phyloP scores from a whole-genome alignment of 2,329 filamentous ascomycete species.

The Microcera coccophila region DNA sequence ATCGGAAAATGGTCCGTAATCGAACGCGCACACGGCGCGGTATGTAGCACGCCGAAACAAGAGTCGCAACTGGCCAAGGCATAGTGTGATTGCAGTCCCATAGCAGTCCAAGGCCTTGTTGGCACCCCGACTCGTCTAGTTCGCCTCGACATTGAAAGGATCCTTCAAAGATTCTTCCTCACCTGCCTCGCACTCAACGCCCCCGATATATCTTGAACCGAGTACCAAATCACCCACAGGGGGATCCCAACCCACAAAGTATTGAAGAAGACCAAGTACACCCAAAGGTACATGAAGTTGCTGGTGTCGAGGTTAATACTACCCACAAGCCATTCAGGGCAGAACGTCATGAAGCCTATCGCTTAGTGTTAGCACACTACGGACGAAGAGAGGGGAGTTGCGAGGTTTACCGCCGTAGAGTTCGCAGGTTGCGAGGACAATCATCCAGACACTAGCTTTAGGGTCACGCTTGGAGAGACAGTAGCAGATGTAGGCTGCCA shows the following conservation, averaged over 20 bases:
- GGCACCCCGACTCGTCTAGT: too few relatives aligned
- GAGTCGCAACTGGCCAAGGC: too few relatives aligned
- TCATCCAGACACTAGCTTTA: slow-evolving; percentile 58
- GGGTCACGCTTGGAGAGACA: slow-evolving; percentile 54
- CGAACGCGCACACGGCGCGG: too few relatives aligned
- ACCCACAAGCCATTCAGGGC: slow-evolving; percentile 63
- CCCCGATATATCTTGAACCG: slow-evolving; percentile 50
- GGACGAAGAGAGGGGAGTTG: neutral
- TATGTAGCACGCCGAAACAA: too few relatives aligned
- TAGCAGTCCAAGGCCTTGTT: too few relatives aligned
- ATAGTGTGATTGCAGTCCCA: too few relatives aligned
- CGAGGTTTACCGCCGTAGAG: slow-evolving; percentile 53
- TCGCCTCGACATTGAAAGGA: too few relatives aligned
- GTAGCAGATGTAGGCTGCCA: slow-evolving; percentile 58
- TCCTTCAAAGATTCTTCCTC: slow-evolving; percentile 29
- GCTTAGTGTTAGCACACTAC: neutral
- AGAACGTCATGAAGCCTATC: slow-evolving; percentile 67
- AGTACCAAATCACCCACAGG: slow-evolving; percentile 54
- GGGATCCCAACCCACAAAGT: slow-evolving; percentile 64
- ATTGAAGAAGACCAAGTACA: slow-evolving; percentile 68
- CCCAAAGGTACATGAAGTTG: slow-evolving; percentile 66
- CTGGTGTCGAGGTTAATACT: slow-evolving; percentile 60
- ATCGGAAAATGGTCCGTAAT: too few relatives aligned
- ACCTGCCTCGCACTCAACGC: slow-evolving; percentile 41
- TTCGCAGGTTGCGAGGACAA: slow-evolving; percentile 62